Evolutionary conservation across 805 yeast genomes (phyloP), one percentile per base, ranked within the genome.

Genomic region (Yarrowia alimentaria): DNA sequence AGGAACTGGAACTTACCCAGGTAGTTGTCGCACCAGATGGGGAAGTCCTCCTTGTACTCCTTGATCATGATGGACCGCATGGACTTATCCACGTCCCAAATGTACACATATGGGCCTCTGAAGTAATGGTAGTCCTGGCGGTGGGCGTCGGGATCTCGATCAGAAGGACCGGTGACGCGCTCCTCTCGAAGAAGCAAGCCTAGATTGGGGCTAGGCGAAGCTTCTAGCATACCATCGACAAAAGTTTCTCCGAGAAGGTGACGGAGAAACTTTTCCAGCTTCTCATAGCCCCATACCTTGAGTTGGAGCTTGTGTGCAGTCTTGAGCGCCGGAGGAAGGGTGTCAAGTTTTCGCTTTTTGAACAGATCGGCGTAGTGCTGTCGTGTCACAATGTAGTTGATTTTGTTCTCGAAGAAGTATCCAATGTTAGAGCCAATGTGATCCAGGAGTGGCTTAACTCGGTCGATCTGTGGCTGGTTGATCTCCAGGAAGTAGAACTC

Each of bases 111-210:
- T 6, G 82, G 79, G 29, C 82, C 80, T 45, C 80, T 81, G 65
- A 93, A 86, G 64, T 85, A 85, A 61, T 83, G 81, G 60, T 84
- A 77, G 63, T 91, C 96, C 59, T 86, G 95, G 52, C 96, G 73
- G 57, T 76, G 80, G 2, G 94, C 93, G 55, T 74, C 76, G 10
- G 94, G 93, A 64, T 90, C 96, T 57, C 95, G 77, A 64, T 90
- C 97, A 28, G 83, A 77, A 0, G 95, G 85, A 10, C 96, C 97
- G 63, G 79, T 81, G 11, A 86, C 67, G 60, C 86, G 86, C 62
- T 93, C 99, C 61, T 87, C 89, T 56, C 81, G 80, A 59, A 91
- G 74, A 56, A 91, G 71, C 42, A 30, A 43, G 13, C 50, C 50
- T 6, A 43, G 30, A 19, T 40, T 28, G 25, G 25, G 25, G n/a